Percentiles rank a stretch among this genome's conserved stretches.
These are phyloP conservation scores for Fusarium protoensiforme DNA, from an alignment of 2,329 filamentous ascomycete species.

Conservation along the genomic window DNA sequence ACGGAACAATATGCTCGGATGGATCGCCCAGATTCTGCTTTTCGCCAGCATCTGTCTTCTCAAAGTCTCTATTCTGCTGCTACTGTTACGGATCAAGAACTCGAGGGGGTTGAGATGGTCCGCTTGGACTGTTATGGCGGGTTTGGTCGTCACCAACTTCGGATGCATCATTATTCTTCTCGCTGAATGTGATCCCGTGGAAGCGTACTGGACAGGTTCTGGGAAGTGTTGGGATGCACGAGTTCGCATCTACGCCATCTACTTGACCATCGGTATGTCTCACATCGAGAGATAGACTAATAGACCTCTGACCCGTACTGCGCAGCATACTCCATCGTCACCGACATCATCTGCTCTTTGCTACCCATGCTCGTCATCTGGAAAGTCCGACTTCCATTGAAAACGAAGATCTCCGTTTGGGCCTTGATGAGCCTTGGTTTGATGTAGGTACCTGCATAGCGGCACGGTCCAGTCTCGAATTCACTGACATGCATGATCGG, in stretches of 20 bases:
- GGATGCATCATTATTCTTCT: slow-evolving; percentile 47
- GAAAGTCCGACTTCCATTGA: slow-evolving; percentile 45
- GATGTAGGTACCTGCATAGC: slow-evolving; percentile 4
- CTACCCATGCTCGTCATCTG: slow-evolving; percentile 48
- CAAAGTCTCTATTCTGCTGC: slow-evolving; percentile 55
- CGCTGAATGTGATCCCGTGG: slow-evolving; percentile 46
- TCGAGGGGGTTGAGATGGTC: slow-evolving; percentile 44
- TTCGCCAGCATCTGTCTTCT: slow-evolving; percentile 53
- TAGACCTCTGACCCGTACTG: not conserved
- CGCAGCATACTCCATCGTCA: slow-evolving; percentile 30
- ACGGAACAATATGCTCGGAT: slow-evolving; percentile 51
- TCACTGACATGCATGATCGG: not conserved
- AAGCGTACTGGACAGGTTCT: slow-evolving; percentile 46
- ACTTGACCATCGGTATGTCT: slow-evolving; percentile 43
- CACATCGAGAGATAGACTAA: not conserved
- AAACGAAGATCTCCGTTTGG: slow-evolving; percentile 46
- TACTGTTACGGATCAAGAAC: slow-evolving; percentile 55
- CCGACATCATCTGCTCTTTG: slow-evolving; percentile 35
- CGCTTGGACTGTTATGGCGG: slow-evolving; percentile 47
- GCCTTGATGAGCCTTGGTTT: slow-evolving; percentile 48
- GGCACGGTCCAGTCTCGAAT: not conserved
- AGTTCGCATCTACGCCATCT: slow-evolving; percentile 49
- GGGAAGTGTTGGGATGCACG: slow-evolving; percentile 46
- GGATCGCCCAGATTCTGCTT: slow-evolving; percentile 54
- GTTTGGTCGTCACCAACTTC: slow-evolving; percentile 46